These are phyloP conservation scores for Ophiocordyceps camponoti-floridani DNA, from an alignment of 2,329 filamentous ascomycete genomes.

Conservation along the genomic window DNA sequence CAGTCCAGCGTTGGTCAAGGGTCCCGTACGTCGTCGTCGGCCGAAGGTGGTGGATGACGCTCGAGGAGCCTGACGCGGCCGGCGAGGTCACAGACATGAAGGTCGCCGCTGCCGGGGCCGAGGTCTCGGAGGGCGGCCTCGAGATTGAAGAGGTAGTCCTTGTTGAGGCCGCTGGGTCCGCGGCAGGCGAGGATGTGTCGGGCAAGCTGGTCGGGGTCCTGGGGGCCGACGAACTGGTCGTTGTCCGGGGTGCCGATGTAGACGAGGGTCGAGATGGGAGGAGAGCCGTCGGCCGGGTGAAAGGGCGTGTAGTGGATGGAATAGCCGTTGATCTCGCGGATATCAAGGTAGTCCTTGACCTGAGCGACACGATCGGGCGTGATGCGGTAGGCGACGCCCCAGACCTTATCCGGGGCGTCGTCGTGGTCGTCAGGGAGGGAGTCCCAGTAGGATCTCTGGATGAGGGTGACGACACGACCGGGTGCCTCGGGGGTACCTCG, in stretches of 20 bases:
- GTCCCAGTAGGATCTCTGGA: constrained; percentile 70
- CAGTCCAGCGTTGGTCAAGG: neutral
- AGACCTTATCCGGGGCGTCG: constrained; percentile 48
- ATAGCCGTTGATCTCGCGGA: constrained; percentile 95
- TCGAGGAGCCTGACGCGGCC: constrained; percentile 46
- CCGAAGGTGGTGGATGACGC: constrained; percentile 1
- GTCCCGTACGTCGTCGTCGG: constrained; percentile 12
- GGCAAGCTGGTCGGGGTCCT: constrained; percentile 62
- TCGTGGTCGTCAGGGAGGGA: constrained; percentile 52
- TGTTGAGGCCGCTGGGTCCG: constrained; percentile 79
- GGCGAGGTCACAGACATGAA: constrained; percentile 71
- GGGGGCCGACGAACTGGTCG: constrained; percentile 74
- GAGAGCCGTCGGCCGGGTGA: constrained; percentile 26
- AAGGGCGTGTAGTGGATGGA: constrained; percentile 84
- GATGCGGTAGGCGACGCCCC: constrained; percentile 89
- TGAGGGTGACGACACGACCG: constrained; percentile 83
- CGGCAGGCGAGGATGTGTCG: constrained; percentile 59
- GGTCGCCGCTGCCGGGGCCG: constrained; percentile 60
- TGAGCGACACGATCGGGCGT: constrained; percentile 51
- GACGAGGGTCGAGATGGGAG: constrained; percentile 43
- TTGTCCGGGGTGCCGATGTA: constrained; percentile 94
- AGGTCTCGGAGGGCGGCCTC: constrained; percentile 58
- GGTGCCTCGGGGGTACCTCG: constrained; percentile 77
- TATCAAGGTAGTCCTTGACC: constrained; percentile 81
- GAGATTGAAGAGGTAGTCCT: constrained; percentile 71